phyloP scores from a whole-genome alignment of 2,329 filamentous ascomycete genomes.

The Setomelanomma holmii region DNA sequence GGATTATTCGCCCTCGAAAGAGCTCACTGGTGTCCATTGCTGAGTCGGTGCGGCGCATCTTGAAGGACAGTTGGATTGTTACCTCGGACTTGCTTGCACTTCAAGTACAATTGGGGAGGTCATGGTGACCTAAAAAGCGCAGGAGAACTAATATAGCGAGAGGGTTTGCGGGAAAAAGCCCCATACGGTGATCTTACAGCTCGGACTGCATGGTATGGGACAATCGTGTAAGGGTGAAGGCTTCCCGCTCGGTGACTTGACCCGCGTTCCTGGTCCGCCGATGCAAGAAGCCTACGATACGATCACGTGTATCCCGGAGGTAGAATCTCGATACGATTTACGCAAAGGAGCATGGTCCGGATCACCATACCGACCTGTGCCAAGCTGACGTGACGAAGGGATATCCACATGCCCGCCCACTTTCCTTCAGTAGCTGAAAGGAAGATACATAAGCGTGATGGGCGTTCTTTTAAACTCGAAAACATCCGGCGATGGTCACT shows the following conservation, averaged over 20 bases:
- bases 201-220: background rate
- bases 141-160: background rate
- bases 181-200: background rate
- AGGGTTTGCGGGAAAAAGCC: background rate
- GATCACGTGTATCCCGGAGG: background rate
- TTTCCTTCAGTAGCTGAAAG: background rate
- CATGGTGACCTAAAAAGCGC: background rate
- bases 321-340: constrained; percentile 13
- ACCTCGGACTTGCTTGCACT: constrained; percentile 11
- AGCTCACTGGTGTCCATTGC: constrained; percentile 12
- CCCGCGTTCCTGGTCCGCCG: background rate
- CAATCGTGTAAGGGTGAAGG: background rate
- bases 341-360: constrained; percentile 8
- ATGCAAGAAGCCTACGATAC: background rate
- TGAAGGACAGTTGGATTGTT: constrained; percentile 5
- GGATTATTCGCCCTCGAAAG: background rate
- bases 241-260: background rate
- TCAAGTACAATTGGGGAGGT: background rate
- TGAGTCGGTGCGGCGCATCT: constrained; percentile 22
- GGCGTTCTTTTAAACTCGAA: background rate
- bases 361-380: background rate
- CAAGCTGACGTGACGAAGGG: constrained; percentile 5
- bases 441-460: background rate
- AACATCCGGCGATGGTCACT: background rate
- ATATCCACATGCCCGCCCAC: background rate